phyloP scores from a whole-genome alignment of 2,329 filamentous ascomycete species.

The Ceratocystis papillata region DNA sequence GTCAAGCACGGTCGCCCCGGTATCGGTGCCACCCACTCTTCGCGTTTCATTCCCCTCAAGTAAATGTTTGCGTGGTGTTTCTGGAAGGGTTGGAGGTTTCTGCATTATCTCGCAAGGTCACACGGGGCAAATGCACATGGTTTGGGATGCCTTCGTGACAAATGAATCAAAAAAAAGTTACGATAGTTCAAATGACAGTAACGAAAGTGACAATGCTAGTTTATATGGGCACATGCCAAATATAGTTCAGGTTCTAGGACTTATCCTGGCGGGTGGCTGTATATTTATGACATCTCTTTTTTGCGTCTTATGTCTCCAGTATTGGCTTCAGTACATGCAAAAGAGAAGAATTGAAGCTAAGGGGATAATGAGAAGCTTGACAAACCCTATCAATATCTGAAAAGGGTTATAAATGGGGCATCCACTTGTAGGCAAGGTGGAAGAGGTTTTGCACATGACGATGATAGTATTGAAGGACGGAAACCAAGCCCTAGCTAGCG shows the following conservation, averaged over 20 bases:
- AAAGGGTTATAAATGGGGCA: background rate
- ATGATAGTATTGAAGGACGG: background rate
- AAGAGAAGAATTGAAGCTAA: background rate
- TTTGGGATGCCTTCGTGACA: slow-evolving; percentile 24
- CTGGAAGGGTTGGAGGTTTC: slow-evolving; percentile 36
- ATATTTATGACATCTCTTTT: background rate
- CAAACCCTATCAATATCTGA: background rate
- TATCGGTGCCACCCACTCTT: slow-evolving; percentile 99
- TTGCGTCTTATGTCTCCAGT: background rate
- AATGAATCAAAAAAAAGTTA: slow-evolving; percentile 25
- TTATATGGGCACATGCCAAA: slow-evolving; percentile 17
- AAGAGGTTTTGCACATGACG: background rate
- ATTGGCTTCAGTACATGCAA: background rate
- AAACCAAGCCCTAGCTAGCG: background rate
- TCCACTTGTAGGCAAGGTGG: background rate
- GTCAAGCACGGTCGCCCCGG: slow-evolving; percentile 99
- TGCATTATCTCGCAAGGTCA: slow-evolving; percentile 34
- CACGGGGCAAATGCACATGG: slow-evolving; percentile 20
- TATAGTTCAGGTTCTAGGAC: slow-evolving; percentile 17
- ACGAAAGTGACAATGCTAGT: slow-evolving; percentile 22
- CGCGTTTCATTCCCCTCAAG: slow-evolving; percentile 99
- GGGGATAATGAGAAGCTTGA: background rate
- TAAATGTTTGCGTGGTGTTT: slow-evolving; percentile 41
- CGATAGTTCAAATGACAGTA: slow-evolving; percentile 22
- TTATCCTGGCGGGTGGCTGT: background rate